Percentiles rank a stretch among this genome's conserved stretches.
Conservation (phyloP, 2,329 filamentous ascomycete genomes). For the Fusarium equiseti region DNA sequence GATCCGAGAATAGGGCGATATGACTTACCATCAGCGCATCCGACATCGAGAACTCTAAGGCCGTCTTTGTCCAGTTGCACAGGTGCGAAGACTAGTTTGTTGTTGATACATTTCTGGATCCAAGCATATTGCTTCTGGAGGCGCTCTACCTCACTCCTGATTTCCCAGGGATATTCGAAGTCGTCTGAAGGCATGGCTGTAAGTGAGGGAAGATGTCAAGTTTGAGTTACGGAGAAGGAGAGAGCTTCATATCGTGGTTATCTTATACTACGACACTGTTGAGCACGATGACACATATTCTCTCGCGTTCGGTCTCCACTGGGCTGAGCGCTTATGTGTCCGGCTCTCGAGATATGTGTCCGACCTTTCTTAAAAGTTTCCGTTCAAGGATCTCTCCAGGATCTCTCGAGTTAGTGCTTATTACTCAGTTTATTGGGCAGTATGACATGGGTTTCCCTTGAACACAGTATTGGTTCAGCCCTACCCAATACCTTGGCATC, state of each 20-base stretch:
- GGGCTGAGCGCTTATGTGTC: background rate
- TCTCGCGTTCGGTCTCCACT: background rate
- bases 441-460: accelerated
- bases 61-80: background rate
- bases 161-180: constrained; percentile 10
- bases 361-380: background rate
- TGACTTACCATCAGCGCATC: constrained; percentile 25
- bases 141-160: constrained; percentile 17
- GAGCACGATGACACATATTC: background rate
- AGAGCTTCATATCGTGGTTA: background rate
- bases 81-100: constrained; percentile 17
- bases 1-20: accelerated
- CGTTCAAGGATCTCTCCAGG: background rate
- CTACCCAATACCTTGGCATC: background rate
- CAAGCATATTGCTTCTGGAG: constrained; percentile 27
- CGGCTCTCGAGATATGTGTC: background rate
- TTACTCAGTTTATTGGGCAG: background rate
- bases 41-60: constrained; percentile 18
- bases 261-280: background rate
- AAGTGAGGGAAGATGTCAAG: background rate
- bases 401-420: background rate
- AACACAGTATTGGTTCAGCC: background rate
- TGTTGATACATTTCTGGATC: constrained; percentile 21
- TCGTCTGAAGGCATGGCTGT: background rate
- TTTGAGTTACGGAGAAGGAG: background rate